Conservation (phyloP, 2,329 filamentous ascomycete species). For the Aspergillus amoenus region DNA sequence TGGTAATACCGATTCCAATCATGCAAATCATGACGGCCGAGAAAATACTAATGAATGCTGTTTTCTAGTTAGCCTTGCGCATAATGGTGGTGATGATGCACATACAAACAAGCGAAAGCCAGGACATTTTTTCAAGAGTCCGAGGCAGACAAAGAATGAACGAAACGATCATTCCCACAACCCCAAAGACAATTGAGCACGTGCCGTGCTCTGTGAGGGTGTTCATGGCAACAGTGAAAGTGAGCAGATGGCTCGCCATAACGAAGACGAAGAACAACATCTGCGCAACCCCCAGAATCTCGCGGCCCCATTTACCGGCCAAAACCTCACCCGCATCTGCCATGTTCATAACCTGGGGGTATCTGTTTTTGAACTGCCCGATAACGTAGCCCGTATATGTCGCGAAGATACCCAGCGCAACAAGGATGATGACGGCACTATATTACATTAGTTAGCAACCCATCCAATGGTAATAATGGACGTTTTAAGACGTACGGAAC, state of each 20-base stretch:
- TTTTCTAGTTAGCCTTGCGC: background rate
- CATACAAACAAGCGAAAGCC: conserved; percentile 58
- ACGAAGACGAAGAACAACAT: conserved; percentile 66
- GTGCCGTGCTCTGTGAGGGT: conserved; percentile 60
- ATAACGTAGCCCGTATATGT: conserved; percentile 63
- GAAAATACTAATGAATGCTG: conserved; percentile 63
- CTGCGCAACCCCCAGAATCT: conserved; percentile 63
- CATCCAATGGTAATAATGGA: background rate
- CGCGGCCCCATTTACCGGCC: conserved; percentile 59
- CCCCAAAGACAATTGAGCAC: conserved; percentile 64
- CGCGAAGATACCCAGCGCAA: conserved; percentile 54
- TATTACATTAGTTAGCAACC: background rate
- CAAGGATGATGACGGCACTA: conserved; percentile 53
- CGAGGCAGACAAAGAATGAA: conserved; percentile 61
- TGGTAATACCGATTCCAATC: conserved; percentile 60
- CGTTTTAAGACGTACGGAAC: conserved; percentile 42
- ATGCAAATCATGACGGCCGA: conserved; percentile 66
- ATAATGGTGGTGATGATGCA: background rate
- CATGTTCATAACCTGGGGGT: conserved; percentile 64
- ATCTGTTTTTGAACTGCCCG: conserved; percentile 57
- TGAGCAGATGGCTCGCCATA: conserved; percentile 70
- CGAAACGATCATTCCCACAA: conserved; percentile 60
- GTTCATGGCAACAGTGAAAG: conserved; percentile 68
- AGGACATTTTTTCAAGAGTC: conserved; percentile 63
- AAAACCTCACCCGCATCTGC: conserved; percentile 66